Evolutionary conservation across 345 rosid genomes (phyloP), one percentile per base, ranked within the genome.

Genomic region (Eucalyptus cloeziana): DNA sequence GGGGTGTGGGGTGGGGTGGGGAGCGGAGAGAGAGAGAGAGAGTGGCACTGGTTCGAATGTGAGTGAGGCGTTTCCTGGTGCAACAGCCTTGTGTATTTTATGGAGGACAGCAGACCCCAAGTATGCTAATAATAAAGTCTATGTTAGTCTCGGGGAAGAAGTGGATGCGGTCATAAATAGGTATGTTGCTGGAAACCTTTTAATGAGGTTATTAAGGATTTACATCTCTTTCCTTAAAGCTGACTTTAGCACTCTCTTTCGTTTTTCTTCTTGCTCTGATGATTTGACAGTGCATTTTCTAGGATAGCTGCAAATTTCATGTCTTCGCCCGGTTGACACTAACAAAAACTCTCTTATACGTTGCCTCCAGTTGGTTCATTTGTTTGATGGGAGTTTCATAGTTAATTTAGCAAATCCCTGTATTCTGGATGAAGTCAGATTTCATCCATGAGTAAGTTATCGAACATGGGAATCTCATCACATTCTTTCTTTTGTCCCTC

Each of bases 391-490:
- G 94, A 96, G 92, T 88, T 97, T 88, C 94, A 93, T 90, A 97
- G 99, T n/a, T 94, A 95, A 92, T 96, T 97, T 97, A 91, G 91
- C 93, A 62, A 98, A 98, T 89, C 97, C 98, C 22, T 93, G 95
- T 4, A 90, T 94, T 69, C 88, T 96, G 86, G 97, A 97, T 86
- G 99, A 95, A 89, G 94, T 93, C 86, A 92, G 97, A 86, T 95
- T 97, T 88, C 99, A 96, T 91, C 96, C 99, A 8, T 95, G 97
- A 91, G 96, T 97, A 76, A 96, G 99, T 17, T 97, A 93, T 91
- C 94, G 96, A 86, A 97, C 97, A 33, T 97, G 99, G 99, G 98
- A 97, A 87, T 95, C 99, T 76, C 95, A 94, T 93, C 99, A 95
- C 89, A 89, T 96, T 89, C 93, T 98, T 86, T 96, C 98, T 56